Evolutionary conservation across 2,329 filamentous ascomycete species (phyloP).

Genomic region (Colletotrichum incanum): DNA sequence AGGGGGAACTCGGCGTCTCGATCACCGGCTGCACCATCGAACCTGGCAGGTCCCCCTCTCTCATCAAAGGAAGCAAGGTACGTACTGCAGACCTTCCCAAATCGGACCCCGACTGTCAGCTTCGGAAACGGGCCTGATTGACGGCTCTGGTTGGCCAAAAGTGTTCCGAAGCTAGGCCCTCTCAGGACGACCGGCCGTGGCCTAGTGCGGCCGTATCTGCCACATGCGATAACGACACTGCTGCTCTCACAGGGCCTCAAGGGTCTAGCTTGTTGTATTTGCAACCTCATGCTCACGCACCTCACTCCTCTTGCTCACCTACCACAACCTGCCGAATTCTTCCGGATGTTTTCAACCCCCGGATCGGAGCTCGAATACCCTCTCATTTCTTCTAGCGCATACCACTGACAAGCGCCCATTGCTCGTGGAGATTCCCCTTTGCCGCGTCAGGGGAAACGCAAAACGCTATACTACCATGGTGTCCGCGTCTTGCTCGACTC

Average conservation of each 20-base stretch:
- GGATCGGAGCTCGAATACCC: background rate
- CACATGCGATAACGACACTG: constrained; percentile 9
- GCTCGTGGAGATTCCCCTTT: background rate
- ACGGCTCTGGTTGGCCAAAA: background rate
- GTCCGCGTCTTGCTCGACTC: background rate
- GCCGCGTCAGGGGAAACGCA: background rate
- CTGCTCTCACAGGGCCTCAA: background rate
- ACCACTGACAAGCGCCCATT: background rate
- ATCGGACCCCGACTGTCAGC: background rate
- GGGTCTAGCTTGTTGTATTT: background rate
- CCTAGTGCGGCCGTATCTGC: constrained; percentile 20
- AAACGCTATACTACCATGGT: background rate
- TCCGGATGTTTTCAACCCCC: background rate
- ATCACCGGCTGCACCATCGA: background rate
- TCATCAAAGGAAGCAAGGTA: background rate
- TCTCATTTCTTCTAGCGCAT: no score
- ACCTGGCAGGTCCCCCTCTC: background rate
- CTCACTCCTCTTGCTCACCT: background rate
- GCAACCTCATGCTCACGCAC: background rate
- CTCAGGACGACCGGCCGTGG: constrained; percentile 17
- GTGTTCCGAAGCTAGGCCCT: constrained; percentile 23
- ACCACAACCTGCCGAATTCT: background rate
- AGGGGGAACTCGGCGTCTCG: background rate
- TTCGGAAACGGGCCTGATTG: background rate
- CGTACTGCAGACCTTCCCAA: background rate